Conservation (phyloP, 805 yeast genomes). For the Hagleromyces aurorensis region DNA sequence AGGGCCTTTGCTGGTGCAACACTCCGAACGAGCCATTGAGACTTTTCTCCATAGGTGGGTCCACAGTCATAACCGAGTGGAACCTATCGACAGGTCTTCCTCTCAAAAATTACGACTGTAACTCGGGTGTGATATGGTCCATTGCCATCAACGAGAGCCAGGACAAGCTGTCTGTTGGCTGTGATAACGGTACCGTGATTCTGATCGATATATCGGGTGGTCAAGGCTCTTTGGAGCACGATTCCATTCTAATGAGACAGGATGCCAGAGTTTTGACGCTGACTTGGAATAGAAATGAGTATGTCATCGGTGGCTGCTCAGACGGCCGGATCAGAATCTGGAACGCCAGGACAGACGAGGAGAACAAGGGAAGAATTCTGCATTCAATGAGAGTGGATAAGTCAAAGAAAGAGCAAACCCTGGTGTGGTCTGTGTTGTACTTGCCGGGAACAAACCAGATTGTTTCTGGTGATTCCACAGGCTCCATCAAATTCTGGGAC, state of each 20-base stretch:
- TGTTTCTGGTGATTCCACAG: conserved; percentile 96
- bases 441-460: conserved; percentile 60
- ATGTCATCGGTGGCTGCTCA: conserved; percentile 87
- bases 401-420: conserved; percentile 73
- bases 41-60: conserved; percentile 89
- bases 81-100: conserved; percentile 69
- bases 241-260: conserved; percentile 69
- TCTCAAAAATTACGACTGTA: conserved; percentile 70
- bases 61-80: conserved; percentile 90
- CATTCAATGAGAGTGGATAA: conserved; percentile 90
- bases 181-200: conserved; percentile 91
- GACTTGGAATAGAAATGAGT: conserved; percentile 61
- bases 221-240: conserved; percentile 71
- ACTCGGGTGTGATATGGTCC: conserved; percentile 93
- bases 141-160: conserved; percentile 57
- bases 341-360: conserved; percentile 38
- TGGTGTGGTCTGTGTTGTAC: conserved; percentile 80
- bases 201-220: conserved; percentile 82
- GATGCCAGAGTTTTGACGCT: conserved; percentile 72
- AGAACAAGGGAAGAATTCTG: conserved; percentile 54
- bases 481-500: conserved; percentile 91
- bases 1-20: conserved; percentile 77
- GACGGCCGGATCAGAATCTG: conserved; percentile 89
- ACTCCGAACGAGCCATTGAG: conserved; percentile 48
- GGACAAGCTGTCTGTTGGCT: conserved; percentile 72